Conservation (phyloP, 306 rosid genomes). For the Carpinus viminea region DNA sequence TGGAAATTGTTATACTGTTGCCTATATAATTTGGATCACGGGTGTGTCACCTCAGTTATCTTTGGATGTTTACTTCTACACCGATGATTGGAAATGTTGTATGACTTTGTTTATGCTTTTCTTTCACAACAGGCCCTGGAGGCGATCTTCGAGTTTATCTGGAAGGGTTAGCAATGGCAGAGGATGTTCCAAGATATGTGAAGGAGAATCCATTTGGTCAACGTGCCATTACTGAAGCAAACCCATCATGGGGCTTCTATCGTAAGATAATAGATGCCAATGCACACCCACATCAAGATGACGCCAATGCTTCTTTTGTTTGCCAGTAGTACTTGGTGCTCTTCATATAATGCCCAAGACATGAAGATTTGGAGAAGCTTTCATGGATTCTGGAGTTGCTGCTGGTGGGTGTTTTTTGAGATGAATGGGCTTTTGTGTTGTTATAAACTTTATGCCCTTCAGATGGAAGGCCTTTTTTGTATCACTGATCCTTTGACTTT, state of each 20-base stretch:
- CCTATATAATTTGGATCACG: background rate
- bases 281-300: background rate
- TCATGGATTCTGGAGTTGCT: background rate
- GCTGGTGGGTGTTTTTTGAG: background rate
- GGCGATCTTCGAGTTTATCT: slow-evolving; percentile 72
- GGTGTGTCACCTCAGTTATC: background rate
- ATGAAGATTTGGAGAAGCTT: background rate
- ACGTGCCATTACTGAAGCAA: slow-evolving; percentile 53
- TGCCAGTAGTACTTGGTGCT: slow-evolving; percentile 9
- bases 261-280: slow-evolving; percentile 22
- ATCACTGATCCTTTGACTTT: background rate
- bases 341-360: background rate
- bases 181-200: slow-evolving; percentile 62
- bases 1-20: background rate
- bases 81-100: background rate
- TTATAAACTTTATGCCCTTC: background rate
- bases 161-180: slow-evolving; percentile 60
- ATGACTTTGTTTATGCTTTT: background rate
- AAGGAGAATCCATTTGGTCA: slow-evolving; percentile 72
- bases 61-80: background rate
- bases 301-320: slow-evolving; percentile 1
- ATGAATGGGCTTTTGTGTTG: background rate
- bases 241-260: slow-evolving; percentile 62
- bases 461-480: background rate
- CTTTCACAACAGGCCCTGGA: slow-evolving; percentile 55